Evolutionary conservation across 2,329 filamentous ascomycete species (phyloP), one percentile per base, ranked within the genome.

Genomic region (Talaromyces sp.): DNA sequence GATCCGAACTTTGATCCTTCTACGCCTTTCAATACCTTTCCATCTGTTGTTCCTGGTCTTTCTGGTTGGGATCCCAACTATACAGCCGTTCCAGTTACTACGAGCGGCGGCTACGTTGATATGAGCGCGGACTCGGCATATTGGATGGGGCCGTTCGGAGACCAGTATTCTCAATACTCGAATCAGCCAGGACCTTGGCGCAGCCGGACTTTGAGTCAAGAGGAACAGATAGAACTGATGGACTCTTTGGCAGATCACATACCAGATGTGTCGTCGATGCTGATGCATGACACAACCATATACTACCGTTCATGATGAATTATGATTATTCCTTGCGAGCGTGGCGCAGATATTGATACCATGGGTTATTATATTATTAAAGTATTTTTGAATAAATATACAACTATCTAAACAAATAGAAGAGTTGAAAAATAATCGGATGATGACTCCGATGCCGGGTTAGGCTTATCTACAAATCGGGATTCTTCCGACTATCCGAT

Each of bases 171-270:
- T 19, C 79, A 80, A 52, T 82, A 82, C 67, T 78, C 80, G 68
- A 78, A 80, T 50, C 79, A 82, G 54, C 77, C 79, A 11, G 80
- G 79, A 64, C 79, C 78, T 35, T 73, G 79, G 66, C 73, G 85
- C 83, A 66, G 87, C 87, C 71, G 92, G 84, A 83, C 83, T 66
- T 81, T 96, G 37, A 93, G 88, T 66, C 89, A 93, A 68, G 86
- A 92, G 72, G 91, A 96, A 76, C 92, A 95, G 77, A 79, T 89
- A 68, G 91, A 96, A 79, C 81, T 96, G 43, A 92, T 96, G 90
- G 87, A 89, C 63, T 88, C 88, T 58, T 83, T 96, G 39, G 90
- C 95, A 75, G 72, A 79, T 9, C 75, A 90, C 82, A 70, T 81
- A 57, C 80, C 80, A 3, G 79, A 81, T 67, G 76, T 81, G 9